These are phyloP conservation scores for Gymnopilus dilepis DNA, from an alignment of 768 basidiomycete genomes.

Conservation along the genomic window DNA sequence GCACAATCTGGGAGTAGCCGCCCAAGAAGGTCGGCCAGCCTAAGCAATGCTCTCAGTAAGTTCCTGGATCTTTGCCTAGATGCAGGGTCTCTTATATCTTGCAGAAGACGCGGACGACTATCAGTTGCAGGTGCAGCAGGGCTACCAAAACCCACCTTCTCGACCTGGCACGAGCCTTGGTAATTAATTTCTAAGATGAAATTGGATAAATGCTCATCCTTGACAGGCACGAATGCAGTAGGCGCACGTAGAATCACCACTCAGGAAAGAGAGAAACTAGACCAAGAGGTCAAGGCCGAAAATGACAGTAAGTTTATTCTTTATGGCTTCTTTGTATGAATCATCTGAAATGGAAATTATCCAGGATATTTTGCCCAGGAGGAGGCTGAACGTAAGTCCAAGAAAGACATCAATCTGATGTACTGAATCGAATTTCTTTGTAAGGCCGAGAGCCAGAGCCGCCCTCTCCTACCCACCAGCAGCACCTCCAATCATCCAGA, in stretches of 20 bases:
- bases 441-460: slow-evolving; percentile 33
- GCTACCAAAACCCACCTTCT: slow-evolving; percentile 37
- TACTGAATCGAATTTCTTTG: neutral
- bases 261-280: slow-evolving; percentile 45
- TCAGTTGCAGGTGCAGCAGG: slow-evolving; percentile 43
- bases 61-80: slow-evolving; percentile 10
- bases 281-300: slow-evolving; percentile 48
- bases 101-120: slow-evolving; percentile 42
- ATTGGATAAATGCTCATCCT: slow-evolving; percentile 2
- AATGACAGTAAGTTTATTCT: slow-evolving; percentile 43
- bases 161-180: slow-evolving; percentile 44
- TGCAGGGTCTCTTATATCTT: slow-evolving; percentile 10
- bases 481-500: slow-evolving; percentile 28
- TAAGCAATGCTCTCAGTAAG: slow-evolving; percentile 67
- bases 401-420: neutral
- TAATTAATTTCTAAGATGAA: slow-evolving; percentile 20
- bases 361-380: slow-evolving; percentile 46
- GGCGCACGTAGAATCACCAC: slow-evolving; percentile 43
- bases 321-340: neutral
- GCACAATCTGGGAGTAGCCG: slow-evolving; percentile 53
- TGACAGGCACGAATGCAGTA: slow-evolving; percentile 32
- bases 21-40: slow-evolving; percentile 75
- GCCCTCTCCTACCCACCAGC: slow-evolving; percentile 50
- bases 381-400: slow-evolving; percentile 47
- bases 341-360: too few species aligned